Evolutionary conservation across 1,284 basidiomycete species (phyloP).

Genomic region (Afroboletus lepidellus): DNA sequence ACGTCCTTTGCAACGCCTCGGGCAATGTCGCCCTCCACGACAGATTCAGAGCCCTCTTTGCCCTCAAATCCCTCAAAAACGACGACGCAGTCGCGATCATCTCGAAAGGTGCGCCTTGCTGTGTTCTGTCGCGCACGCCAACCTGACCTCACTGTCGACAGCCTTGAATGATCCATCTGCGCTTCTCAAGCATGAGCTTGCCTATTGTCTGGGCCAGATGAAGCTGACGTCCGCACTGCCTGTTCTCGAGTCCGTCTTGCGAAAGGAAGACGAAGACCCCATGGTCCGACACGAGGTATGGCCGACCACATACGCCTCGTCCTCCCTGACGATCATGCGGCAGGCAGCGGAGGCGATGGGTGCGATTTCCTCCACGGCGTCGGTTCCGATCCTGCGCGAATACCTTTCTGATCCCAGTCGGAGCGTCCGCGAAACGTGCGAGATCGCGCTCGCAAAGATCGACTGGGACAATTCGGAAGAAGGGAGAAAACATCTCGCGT

Average conservation of each 20-base stretch:
- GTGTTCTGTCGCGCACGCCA: background rate
- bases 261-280: constrained; percentile 74
- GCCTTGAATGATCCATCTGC: constrained; percentile 88
- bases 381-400: constrained; percentile 71
- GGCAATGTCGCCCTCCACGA: constrained; percentile 81
- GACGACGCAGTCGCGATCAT: constrained; percentile 85
- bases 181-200: constrained; percentile 94
- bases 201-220: constrained; percentile 96
- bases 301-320: constrained; percentile 6
- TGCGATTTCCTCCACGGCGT: constrained; percentile 75
- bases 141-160: constrained; percentile 32
- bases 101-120: constrained; percentile 61
- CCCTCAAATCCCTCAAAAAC: constrained; percentile 84
- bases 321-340: constrained; percentile 10
- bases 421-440: constrained; percentile 93
- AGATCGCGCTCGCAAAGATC: constrained; percentile 95
- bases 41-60: constrained; percentile 91
- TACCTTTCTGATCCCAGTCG: constrained; percentile 76
- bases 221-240: constrained; percentile 75
- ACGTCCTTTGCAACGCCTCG: constrained; percentile 73
- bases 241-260: constrained; percentile 75
- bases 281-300: constrained; percentile 97
- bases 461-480: constrained; percentile 87
- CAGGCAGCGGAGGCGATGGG: constrained; percentile 98
- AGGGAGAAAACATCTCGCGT: constrained; percentile 45